These are phyloP conservation scores for Fomitiporia mediterranea DNA, from an alignment of 1,284 basidiomycete species.

Conservation along the genomic window DNA sequence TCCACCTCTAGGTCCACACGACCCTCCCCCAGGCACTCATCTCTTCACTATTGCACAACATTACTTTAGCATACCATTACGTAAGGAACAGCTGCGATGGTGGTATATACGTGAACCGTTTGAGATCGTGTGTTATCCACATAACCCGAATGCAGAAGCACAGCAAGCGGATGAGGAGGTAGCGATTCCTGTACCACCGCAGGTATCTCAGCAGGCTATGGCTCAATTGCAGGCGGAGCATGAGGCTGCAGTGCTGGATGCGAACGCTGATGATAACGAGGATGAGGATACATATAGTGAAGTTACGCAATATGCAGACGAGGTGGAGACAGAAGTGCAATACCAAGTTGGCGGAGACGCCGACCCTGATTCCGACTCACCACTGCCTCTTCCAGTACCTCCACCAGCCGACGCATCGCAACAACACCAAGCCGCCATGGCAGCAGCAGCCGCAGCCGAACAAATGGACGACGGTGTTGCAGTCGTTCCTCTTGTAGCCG, in stretches of 20 bases:
- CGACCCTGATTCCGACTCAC: neutral
- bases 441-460: conserved; percentile 24
- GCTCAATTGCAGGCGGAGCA: neutral
- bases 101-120: conserved; percentile 69
- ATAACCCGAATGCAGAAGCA: neutral
- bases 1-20: conserved; percentile 21
- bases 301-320: neutral
- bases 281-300: neutral
- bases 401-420: neutral
- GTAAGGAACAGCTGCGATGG: conserved; percentile 16
- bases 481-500: conserved; percentile 62
- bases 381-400: neutral
- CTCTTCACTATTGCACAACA: conserved; percentile 66
- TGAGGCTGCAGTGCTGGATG: neutral
- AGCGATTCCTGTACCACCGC: neutral
- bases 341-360: too few relatives aligned
- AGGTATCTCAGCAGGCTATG: neutral
- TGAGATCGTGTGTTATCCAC: conserved; percentile 51
- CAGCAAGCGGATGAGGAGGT: neutral
- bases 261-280: neutral
- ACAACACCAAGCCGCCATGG: neutral
- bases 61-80: conserved; percentile 60
- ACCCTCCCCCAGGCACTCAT: conserved; percentile 16
- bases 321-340: neutral
- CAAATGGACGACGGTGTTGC: conserved; percentile 40